phyloP scores from a whole-genome alignment of 2,329 filamentous ascomycete species.

The Beauveria sp. region DNA sequence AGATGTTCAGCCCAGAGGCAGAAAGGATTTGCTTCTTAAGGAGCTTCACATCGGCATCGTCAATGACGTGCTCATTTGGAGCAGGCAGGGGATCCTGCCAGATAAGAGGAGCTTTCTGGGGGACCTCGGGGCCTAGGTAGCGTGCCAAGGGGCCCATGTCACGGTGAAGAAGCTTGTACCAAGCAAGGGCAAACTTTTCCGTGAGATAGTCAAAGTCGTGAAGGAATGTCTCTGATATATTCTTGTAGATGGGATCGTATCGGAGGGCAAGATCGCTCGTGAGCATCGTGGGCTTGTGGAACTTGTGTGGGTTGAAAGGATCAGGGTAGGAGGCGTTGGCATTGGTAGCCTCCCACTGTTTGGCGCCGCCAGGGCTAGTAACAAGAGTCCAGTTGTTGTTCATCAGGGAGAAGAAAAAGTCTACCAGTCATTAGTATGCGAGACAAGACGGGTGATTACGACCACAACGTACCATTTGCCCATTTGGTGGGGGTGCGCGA shows the following conservation, averaged over 20 bases:
- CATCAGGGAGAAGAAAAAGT: slow-evolving; percentile 69
- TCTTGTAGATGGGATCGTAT: slow-evolving; percentile 64
- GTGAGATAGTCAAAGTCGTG: slow-evolving; percentile 61
- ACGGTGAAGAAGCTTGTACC: slow-evolving; percentile 80
- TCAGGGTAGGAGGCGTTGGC: slow-evolving; percentile 63
- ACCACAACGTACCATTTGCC: slow-evolving; percentile 44
- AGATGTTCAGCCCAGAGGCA: slow-evolving; percentile 48
- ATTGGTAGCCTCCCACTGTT: slow-evolving; percentile 70
- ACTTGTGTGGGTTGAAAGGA: slow-evolving; percentile 61
- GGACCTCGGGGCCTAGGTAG: slow-evolving; percentile 71
- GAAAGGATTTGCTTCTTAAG: slow-evolving; percentile 62
- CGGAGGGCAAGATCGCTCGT: slow-evolving; percentile 68
- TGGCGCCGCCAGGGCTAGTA: slow-evolving; percentile 67
- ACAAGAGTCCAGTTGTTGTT: slow-evolving; percentile 70
- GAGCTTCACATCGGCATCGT: slow-evolving; percentile 51
- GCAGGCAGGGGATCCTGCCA: slow-evolving; percentile 71
- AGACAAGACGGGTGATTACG: no score
- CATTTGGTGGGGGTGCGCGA: slow-evolving; percentile 68
- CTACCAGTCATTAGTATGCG: slow-evolving; percentile 12
- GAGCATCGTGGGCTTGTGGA: slow-evolving; percentile 67
- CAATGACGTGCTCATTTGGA: slow-evolving; percentile 48
- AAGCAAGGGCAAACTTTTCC: slow-evolving; percentile 64
- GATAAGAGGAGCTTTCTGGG: slow-evolving; percentile 51
- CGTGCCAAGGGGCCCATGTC: slow-evolving; percentile 66
- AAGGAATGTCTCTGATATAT: slow-evolving; percentile 64